Base-by-base conservation (phyloP, 1,139 yeast species). In the Zygoascus hellenicus region DNA sequence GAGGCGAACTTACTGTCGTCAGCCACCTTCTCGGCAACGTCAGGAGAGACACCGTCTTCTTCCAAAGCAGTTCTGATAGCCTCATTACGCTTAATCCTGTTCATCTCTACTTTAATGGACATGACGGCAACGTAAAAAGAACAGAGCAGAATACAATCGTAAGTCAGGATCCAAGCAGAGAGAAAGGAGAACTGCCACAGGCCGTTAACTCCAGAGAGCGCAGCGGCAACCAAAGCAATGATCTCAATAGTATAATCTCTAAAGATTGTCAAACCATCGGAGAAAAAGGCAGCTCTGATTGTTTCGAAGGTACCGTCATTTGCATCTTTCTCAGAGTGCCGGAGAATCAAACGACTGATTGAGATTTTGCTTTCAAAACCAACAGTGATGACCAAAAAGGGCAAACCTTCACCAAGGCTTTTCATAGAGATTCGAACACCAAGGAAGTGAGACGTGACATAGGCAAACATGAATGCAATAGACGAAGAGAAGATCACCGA, bases 281-380 rank as follows among this genome's bases (percentile, higher is more conserved):
- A 75, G 36, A 76, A 70, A 56, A 88, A 77, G n/a, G 90, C 83
- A 43, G 77, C 73, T 48, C 65, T 65, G 22, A 78, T 69, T 30
- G 76, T 68, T 42, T 64, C 65, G 36, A 58, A 57, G 42, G 64
- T 52, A 31, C 56, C 52, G 58, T 43, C 74, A 67, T 47, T 71
- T 71, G 48, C 66, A 14, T 47, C 47, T 46, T 51, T 47, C 16
- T 36, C 40, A 15, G 58, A 42, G 11, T 43, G 45, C 45, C 57
- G 50, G 60, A 82, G 66, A 34, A 84, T 82, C 45, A 79, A 75
- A 28, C 81, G 74, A 1, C 97, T 86, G 56, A 90, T 76, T 28
- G 81, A 75, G 26, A 88, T 78, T 61, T 92, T 89, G 65, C 87
- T 88, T 61, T 89, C 90, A 68, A 92, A 92, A 1, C 98, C 98